Conservation (phyloP, 768 basidiomycete genomes). For the Pleurotus eryngii region DNA sequence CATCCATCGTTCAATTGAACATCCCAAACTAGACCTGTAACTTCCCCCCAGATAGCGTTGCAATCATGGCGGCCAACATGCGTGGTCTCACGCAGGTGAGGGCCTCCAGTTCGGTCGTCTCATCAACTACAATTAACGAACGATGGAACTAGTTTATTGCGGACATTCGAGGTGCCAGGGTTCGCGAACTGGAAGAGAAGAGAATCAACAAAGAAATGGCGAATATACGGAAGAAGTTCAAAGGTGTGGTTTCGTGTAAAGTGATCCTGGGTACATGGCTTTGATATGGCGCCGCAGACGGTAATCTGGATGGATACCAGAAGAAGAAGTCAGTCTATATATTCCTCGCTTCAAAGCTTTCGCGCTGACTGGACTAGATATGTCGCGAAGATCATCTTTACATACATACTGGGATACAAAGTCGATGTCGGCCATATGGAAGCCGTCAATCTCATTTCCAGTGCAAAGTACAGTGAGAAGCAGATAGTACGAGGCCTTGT, state of each 20-base stretch:
- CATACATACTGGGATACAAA: conserved; percentile 98
- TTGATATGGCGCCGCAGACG: conserved; percentile 45
- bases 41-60: not conserved
- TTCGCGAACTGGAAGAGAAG: conserved; percentile 97
- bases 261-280: not conserved
- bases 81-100: conserved; percentile 88
- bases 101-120: not conserved
- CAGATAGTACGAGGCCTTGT: conserved; percentile 73
- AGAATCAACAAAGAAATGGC: conserved; percentile 99
- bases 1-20: too few relatives aligned
- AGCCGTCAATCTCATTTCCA: conserved; percentile 96
- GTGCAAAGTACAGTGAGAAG: conserved; percentile 95
- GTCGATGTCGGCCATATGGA: conserved; percentile 99
- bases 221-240: conserved; percentile 98
- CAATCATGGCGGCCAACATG: conserved; percentile 84
- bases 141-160: conserved; percentile 79
- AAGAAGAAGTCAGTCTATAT: conserved; percentile 75
- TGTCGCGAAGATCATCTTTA: conserved; percentile 98
- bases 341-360: not conserved
- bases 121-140: conserved; percentile 9
- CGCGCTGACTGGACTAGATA: conserved; percentile 51
- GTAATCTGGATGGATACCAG: conserved; percentile 86
- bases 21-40: too few relatives aligned
- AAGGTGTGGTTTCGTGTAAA: conserved; percentile 49
- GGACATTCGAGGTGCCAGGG: conserved; percentile 94